Conservation (phyloP, 208 protist genomes). For the Phytomonas sp. region DNA sequence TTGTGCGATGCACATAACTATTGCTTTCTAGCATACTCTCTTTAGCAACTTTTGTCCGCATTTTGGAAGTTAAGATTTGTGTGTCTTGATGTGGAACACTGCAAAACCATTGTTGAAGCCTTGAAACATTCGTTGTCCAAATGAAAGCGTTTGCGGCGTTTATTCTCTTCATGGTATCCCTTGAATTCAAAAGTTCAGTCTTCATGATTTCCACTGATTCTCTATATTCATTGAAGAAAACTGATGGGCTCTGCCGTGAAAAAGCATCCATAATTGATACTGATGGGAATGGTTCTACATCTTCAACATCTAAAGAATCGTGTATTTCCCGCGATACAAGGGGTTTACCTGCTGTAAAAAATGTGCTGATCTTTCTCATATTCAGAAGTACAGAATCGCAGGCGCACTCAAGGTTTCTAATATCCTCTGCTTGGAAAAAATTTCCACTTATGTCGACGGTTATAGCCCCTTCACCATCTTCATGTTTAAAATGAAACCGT, state of each 20-base stretch:
- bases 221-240: slow-evolving; percentile 21
- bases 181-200: slow-evolving; percentile 19
- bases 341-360: background rate
- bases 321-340: background rate
- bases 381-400: background rate
- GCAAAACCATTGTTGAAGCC: slow-evolving; percentile 14
- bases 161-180: slow-evolving; percentile 23
- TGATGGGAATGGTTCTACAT: background rate
- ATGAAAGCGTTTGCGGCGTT: slow-evolving; percentile 34
- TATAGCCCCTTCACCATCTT: background rate
- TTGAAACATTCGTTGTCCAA: slow-evolving; percentile 33
- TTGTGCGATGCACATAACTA: background rate
- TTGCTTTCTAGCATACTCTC: background rate
- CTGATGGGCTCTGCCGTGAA: slow-evolving; percentile 9
- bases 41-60: background rate
- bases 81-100: background rate
- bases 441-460: background rate
- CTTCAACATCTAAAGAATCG: background rate
- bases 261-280: background rate
- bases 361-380: slow-evolving; percentile 8
- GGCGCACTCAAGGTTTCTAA: background rate
- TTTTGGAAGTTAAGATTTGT: background rate
- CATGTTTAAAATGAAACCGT: background rate
- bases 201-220: slow-evolving; percentile 22
- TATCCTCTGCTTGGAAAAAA: background rate